These are phyloP conservation scores for Arachnopeziza araneosa DNA, from an alignment of 2,329 filamentous ascomycete species.

Conservation along the genomic window DNA sequence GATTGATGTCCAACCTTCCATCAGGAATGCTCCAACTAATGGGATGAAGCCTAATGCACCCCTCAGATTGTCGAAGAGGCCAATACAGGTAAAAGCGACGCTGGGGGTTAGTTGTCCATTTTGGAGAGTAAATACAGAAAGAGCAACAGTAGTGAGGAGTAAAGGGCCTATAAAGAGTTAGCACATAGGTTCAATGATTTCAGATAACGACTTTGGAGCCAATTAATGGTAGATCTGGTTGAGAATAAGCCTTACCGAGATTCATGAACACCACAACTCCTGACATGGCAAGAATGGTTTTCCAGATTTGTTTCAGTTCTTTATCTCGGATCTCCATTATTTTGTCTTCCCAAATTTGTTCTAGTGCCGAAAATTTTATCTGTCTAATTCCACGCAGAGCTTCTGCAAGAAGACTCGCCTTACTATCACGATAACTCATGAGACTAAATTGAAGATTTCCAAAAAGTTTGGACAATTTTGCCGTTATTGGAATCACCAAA, in stretches of 20 bases:
- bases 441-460: constrained; percentile 59
- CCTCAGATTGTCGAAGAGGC: constrained; percentile 70
- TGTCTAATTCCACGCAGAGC: constrained; percentile 74
- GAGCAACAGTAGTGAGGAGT: constrained; percentile 63
- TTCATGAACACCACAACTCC: neutral
- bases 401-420: constrained; percentile 71
- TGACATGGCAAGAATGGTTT: neutral
- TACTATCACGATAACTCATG: constrained; percentile 72
- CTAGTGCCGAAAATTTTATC: constrained; percentile 77
- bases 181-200: too few relatives aligned
- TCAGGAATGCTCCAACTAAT: constrained; percentile 62
- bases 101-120: constrained; percentile 62
- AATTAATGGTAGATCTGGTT: too few relatives aligned
- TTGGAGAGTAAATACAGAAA: constrained; percentile 61
- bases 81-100: constrained; percentile 73
- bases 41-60: constrained; percentile 65
- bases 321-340: constrained; percentile 59
- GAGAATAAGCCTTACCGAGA: neutral
- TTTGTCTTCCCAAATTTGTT: constrained; percentile 67
- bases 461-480: constrained; percentile 60
- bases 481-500: constrained; percentile 62
- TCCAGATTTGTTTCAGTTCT: constrained; percentile 63
- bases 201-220: too few relatives aligned
- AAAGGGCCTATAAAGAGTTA: constrained; percentile 46
- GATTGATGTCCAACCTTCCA: constrained; percentile 70